Base-by-base conservation (phyloP, 352 stramenopile genomes). In the Phytopythium ostracodes region DNA sequence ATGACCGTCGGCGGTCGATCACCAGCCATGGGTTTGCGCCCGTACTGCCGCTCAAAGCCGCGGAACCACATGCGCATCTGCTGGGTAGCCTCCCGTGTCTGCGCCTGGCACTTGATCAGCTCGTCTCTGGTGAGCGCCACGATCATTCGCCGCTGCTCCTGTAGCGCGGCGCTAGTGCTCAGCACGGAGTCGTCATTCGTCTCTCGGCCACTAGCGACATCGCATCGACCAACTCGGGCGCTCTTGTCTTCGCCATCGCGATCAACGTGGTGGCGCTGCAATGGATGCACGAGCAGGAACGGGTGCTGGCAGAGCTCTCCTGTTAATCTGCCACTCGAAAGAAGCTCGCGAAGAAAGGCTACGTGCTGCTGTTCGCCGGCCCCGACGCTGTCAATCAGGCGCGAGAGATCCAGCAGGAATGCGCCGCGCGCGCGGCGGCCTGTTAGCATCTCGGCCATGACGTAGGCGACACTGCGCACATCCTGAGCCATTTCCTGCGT, bases 401-500 rank as follows among this genome's bases (percentile, higher is more conserved):
- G 68, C 12, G 70, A 60, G 14, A 52, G 70, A 29, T 82, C 66
- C 36, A 86, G 67, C 9, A 76, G 51, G 6, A 52, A 40, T 31
- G 51, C 33, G 0, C 80, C 68, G 33, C 62, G 72, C 25, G 77
- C 69, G 4, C 72, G 72, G 36, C 67, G 52, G 20, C 76, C 77
- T 3, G 78, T 90, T 59, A 87, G 69, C 75, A 90, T 76, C 63
- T 90, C 81, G 9, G 76, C 44, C 60, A 87, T 72, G 27, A 90
- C 60, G 46, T 86, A 87, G 3, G 78, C 81, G 15, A 90, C 63
- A 36, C 76, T 86, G 33, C 77, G 68, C 2, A 84, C 31, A 52
- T 89, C 80, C 49, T 81, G 77, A 14, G 60, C 56, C 4, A 40
- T 27, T 20, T 50, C 33, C n/a, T 65, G 50, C 24, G 51, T 52